A percentile compares a stretch with the other conserved stretches of the same genome.
Conservation (phyloP, 306 rosid species). For the Hippophae gyantsensis region DNA sequence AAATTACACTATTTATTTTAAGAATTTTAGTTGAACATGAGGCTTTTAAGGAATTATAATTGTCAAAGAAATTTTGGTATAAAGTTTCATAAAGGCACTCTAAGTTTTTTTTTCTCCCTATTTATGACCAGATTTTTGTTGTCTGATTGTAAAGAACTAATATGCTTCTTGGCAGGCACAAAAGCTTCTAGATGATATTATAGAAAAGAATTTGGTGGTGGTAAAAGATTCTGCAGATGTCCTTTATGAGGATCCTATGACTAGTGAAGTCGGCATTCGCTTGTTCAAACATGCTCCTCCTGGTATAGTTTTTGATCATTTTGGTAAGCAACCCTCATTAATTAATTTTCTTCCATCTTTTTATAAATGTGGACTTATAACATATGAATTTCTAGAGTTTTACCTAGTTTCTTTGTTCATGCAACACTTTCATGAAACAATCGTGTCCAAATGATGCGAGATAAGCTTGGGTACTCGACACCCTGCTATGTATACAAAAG, state of each 20-base stretch:
- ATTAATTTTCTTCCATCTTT: neutral
- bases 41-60: too few relatives aligned
- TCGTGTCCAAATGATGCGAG: too few relatives aligned
- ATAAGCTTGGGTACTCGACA: too few relatives aligned
- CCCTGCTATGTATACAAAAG: too few relatives aligned
- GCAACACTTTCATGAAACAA: too few relatives aligned
- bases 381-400: too few relatives aligned
- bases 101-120: neutral
- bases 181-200: constrained; percentile 56
- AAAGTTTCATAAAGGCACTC: neutral
- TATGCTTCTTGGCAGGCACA: constrained; percentile 49
- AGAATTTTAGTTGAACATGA: neutral
- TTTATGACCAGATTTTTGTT: neutral
- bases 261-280: constrained; percentile 48
- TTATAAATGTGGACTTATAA: neutral
- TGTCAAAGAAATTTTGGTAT: neutral
- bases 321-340: constrained; percentile 37
- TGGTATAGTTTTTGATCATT: constrained; percentile 60
- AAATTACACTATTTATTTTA: too few relatives aligned
- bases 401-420: too few relatives aligned
- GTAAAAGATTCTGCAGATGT: constrained; percentile 34
- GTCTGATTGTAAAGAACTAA: constrained; percentile 2
- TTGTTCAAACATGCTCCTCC: constrained; percentile 71
- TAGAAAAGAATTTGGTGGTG: constrained; percentile 58
- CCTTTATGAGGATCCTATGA: constrained; percentile 31